A percentile compares a stretch with the other conserved stretches of the same genome.
These are phyloP conservation scores for Lentinula lateritia DNA, from an alignment of 768 basidiomycete species.

Conservation along the genomic window DNA sequence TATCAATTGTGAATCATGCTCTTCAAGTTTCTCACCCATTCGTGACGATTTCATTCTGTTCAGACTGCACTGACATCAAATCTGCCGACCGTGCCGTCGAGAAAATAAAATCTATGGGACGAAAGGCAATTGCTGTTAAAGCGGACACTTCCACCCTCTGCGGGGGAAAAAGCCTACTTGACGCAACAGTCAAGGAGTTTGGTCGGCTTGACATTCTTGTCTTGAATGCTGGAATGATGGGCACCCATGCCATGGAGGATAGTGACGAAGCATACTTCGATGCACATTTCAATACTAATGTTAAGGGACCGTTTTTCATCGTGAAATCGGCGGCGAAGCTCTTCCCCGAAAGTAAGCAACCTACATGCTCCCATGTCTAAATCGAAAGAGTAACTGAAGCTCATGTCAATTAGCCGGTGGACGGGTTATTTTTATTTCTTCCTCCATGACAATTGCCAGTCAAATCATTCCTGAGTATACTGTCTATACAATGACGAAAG, in stretches of 20 bases:
- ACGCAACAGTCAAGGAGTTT: conserved; percentile 41
- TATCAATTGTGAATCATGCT: conserved; percentile 34
- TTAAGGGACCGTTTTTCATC: conserved; percentile 55
- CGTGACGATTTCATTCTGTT: background rate
- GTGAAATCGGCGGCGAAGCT: conserved; percentile 37
- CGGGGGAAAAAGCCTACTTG: conserved; percentile 42
- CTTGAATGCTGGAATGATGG: conserved; percentile 56
- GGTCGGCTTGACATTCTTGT: conserved; percentile 55
- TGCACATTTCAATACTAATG: conserved; percentile 46
- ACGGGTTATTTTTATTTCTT: conserved; percentile 54
- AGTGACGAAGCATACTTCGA: conserved; percentile 51
- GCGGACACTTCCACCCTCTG: conserved; percentile 45
- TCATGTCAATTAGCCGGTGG: conserved; percentile 33
- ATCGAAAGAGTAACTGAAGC: background rate
- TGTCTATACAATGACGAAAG: conserved; percentile 47
- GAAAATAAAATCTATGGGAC: conserved; percentile 36
- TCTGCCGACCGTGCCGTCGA: conserved; percentile 44
- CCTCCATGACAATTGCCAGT: conserved; percentile 39
- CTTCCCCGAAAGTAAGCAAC: conserved; percentile 35
- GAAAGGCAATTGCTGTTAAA: conserved; percentile 42
- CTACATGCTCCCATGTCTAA: background rate
- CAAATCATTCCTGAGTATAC: conserved; percentile 41
- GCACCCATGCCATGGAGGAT: conserved; percentile 40
- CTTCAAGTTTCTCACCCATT: background rate
- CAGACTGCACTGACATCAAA: conserved; percentile 29